phyloP scores from a whole-genome alignment of 352 stramenopile species.

The Pythium plurisporium region DNA sequence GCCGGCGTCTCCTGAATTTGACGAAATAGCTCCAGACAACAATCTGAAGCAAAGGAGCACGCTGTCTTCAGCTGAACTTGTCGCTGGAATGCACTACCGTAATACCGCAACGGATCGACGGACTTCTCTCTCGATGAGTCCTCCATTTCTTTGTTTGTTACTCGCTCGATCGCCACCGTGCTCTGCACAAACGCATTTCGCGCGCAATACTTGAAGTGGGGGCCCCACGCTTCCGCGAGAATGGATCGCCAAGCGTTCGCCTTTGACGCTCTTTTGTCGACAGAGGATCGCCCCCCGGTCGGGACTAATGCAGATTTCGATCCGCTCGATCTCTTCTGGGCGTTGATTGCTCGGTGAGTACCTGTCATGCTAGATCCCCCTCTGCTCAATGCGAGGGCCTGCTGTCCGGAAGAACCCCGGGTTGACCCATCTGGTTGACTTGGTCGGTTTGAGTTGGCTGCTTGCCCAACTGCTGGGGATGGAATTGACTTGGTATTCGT shows the following conservation, averaged over 20 bases:
- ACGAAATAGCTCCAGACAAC: slow-evolving; percentile 6
- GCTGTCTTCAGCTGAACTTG: slow-evolving; percentile 1
- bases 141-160: neutral
- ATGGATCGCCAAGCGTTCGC: slow-evolving; percentile 9
- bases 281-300: neutral
- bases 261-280: neutral
- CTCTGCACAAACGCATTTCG: slow-evolving; percentile 14
- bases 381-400: neutral
- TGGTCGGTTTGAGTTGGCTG: neutral
- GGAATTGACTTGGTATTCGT: slow-evolving; percentile 27
- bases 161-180: neutral
- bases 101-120: slow-evolving; percentile 14
- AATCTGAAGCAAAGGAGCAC: neutral
- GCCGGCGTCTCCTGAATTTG: neutral
- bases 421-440: neutral
- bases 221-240: slow-evolving; percentile 18
- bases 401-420: neutral
- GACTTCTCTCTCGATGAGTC: neutral
- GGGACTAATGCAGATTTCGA: neutral
- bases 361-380: neutral
- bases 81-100: slow-evolving; percentile 10
- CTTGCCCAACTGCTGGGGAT: neutral
- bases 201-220: slow-evolving; percentile 14
- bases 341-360: neutral
- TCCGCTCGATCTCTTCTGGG: slow-evolving; percentile 1